Evolutionary conservation across 2,329 filamentous ascomycete genomes (phyloP), one percentile per base, ranked within the genome.

Genomic region (Colletotrichum sidae): DNA sequence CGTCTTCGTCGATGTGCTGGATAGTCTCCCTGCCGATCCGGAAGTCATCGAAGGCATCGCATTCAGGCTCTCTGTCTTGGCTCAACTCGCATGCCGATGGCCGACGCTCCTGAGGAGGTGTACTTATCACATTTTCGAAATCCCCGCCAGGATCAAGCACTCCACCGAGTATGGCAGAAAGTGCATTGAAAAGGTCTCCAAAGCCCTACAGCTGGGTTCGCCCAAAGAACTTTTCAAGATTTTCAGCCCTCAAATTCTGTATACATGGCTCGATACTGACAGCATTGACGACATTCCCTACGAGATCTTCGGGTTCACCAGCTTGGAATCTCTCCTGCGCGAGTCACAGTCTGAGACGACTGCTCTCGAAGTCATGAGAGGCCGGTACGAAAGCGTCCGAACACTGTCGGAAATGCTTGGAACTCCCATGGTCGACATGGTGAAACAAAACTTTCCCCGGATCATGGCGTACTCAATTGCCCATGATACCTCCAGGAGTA

Each of bases 111-210:
- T 97, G 47, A 90, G 94, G 55, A 89, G 92, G 69, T 94, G 93
- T 69, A 92, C 97, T 15, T 99, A 97, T 75, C 92, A 96, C 75
- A 94, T 98, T 25, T 97, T 98, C 71, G 96, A 98, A 75, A 93
- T 91, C 0, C 92, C 94, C 2, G 93, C 92, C 2, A 88, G 89
- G 61, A 87, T 97, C 12, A 78, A 85, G 3, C 78, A 80, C 10
- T 91, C 91, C 7, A 82, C 84, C 17, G 80, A 83, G 17, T 91
- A 97, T 78, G 94, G 95, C 1, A 87, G 86, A 60, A 85, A 85
- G 55, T 96, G 93, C 70, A 82, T 97, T 47, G 75, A 77, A 5
- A 82, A 85, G 11, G 88, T 97, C 38, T 88, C 94, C 4, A 78
- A 75, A 11, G 83, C 85, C 0, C 84, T 97, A 39, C 79, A 84